Conservation (phyloP, 2,329 filamentous ascomycete species). For the Nemania bipapillata region DNA sequence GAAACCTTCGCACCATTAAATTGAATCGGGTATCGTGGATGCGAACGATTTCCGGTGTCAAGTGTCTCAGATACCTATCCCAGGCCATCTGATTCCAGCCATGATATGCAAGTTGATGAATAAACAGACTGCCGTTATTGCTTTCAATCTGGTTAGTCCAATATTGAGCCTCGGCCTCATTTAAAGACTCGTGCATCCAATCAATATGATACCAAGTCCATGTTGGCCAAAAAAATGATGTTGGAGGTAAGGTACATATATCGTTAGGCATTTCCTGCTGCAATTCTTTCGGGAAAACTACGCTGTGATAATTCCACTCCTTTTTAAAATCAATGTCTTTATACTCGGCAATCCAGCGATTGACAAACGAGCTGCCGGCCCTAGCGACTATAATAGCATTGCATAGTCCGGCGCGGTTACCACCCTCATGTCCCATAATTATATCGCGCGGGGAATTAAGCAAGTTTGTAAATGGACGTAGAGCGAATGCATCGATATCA, state of each 20-base stretch:
- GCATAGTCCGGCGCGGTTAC: slow-evolving; percentile 54
- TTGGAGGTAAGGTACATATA: slow-evolving; percentile 53
- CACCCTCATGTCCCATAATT: slow-evolving; percentile 53
- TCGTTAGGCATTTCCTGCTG: slow-evolving; percentile 48
- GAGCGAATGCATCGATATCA: slow-evolving; percentile 53
- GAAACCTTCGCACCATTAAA: slow-evolving; percentile 50
- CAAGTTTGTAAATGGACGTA: slow-evolving; percentile 50
- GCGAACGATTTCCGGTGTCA: slow-evolving; percentile 52
- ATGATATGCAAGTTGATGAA: slow-evolving; percentile 54
- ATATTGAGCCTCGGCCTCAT: slow-evolving; percentile 46
- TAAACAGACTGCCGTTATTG: slow-evolving; percentile 52
- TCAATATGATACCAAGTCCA: slow-evolving; percentile 55
- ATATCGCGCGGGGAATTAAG: slow-evolving; percentile 49
- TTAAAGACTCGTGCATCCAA: slow-evolving; percentile 54
- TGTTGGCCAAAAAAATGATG: slow-evolving; percentile 56
- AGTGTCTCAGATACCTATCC: slow-evolving; percentile 50
- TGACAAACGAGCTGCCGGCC: slow-evolving; percentile 52
- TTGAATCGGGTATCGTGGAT: slow-evolving; percentile 54
- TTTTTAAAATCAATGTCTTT: slow-evolving; percentile 48
- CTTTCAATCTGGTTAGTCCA: slow-evolving; percentile 49
- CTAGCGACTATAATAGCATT: slow-evolving; percentile 55
- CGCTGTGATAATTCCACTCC: slow-evolving; percentile 56
- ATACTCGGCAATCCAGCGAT: slow-evolving; percentile 53
- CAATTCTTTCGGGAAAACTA: slow-evolving; percentile 51
- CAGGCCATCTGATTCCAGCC: slow-evolving; percentile 55